Conservation (phyloP, 2,329 filamentous ascomycete species). For the Pyrenochaeta sp. region DNA sequence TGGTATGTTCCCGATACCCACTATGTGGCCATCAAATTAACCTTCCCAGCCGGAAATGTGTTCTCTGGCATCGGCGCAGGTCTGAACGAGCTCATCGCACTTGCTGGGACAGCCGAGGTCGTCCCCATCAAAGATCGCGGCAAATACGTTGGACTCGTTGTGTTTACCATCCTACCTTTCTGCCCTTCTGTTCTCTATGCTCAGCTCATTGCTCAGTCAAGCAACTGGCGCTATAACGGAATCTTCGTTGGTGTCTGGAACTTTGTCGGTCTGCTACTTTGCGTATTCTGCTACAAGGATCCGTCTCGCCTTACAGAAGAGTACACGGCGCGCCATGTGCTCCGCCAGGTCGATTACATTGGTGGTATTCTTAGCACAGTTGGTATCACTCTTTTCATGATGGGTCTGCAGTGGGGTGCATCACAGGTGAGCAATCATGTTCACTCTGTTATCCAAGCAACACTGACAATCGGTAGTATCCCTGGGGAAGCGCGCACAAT, state of each 20-base stretch:
- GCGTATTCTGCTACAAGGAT: constrained; percentile 56
- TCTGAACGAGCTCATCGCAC: constrained; percentile 72
- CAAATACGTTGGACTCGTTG: constrained; percentile 67
- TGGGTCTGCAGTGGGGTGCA: constrained; percentile 48
- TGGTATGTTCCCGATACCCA: constrained; percentile 21
- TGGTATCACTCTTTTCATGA: constrained; percentile 48
- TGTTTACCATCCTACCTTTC: constrained; percentile 70
- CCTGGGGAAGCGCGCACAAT: constrained; percentile 65
- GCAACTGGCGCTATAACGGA: constrained; percentile 65
- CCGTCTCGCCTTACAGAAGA: constrained; percentile 50
- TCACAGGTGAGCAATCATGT: constrained; percentile 38
- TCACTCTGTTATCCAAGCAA: constrained; percentile 35
- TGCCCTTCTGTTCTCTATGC: constrained; percentile 69
- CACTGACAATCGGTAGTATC: constrained; percentile 61
- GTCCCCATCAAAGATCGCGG: constrained; percentile 71
- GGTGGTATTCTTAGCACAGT: constrained; percentile 40
- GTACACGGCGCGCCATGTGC: constrained; percentile 44
- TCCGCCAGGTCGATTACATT: constrained; percentile 43
- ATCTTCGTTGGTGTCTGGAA: constrained; percentile 63
- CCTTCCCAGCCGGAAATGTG: constrained; percentile 43
- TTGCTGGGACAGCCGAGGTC: constrained; percentile 73
- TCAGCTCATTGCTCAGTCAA: constrained; percentile 62
- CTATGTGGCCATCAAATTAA: constrained; percentile 1
- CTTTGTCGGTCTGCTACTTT: constrained; percentile 61
- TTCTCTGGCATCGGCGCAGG: constrained; percentile 72